A percentile compares a stretch with the other conserved stretches of the same genome.
Evolutionary conservation across 1,139 yeast species (phyloP).

Genomic region (Yamadazyma triangularis): DNA sequence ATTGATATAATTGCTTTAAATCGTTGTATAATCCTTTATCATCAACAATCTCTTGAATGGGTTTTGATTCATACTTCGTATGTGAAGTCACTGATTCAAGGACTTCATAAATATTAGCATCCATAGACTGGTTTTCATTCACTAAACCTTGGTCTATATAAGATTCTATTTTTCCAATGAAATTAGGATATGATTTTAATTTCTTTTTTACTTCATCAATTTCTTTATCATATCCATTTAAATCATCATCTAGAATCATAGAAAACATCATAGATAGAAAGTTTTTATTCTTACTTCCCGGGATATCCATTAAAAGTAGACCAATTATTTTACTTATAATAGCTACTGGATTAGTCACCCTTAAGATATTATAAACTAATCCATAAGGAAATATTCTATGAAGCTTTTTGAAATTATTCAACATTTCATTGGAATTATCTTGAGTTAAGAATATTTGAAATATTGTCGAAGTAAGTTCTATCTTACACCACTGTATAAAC

Average conservation of each 20-base stretch:
- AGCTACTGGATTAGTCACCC: slow-evolving; percentile 81
- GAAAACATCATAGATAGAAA: slow-evolving; percentile 70
- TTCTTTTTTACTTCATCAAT: slow-evolving; percentile 40
- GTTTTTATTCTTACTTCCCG: slow-evolving; percentile 52
- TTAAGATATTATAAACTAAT: slow-evolving; percentile 66
- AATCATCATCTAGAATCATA: slow-evolving; percentile 73
- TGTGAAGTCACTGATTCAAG: neutral
- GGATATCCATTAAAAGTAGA: slow-evolving; percentile 73
- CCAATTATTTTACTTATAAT: slow-evolving; percentile 76
- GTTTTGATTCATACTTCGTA: neutral
- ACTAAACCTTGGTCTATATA: slow-evolving; percentile 7
- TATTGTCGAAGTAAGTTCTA: slow-evolving; percentile 78
- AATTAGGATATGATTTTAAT: slow-evolving; percentile 13
- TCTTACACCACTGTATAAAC: slow-evolving; percentile 75
- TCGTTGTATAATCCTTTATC: slow-evolving; percentile 32
- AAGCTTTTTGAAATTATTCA: slow-evolving; percentile 60
- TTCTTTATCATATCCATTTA: slow-evolving; percentile 59
- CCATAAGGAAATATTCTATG: slow-evolving; percentile 77
- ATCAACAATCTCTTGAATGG: neutral
- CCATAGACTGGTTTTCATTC: slow-evolving; percentile 6
- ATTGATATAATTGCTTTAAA: slow-evolving; percentile 58
- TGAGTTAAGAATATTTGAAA: slow-evolving; percentile 76
- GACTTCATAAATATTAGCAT: slow-evolving; percentile 7
- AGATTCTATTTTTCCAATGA: slow-evolving; percentile 23
- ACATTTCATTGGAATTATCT: slow-evolving; percentile 73